phyloP scores from a whole-genome alignment of 441 rosid species.

The Syzygium syzygioides region DNA sequence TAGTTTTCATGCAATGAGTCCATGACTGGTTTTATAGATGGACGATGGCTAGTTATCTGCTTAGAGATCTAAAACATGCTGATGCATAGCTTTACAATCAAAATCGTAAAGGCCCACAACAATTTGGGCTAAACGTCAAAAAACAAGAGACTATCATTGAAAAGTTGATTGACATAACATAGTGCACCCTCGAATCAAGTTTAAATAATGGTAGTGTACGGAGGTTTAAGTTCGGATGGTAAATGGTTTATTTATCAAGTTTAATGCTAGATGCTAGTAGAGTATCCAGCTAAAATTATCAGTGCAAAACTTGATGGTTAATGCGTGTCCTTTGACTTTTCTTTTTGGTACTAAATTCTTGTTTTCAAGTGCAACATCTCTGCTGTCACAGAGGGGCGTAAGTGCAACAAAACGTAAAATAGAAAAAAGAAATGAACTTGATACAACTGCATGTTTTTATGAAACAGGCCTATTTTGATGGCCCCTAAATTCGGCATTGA shows the following conservation, averaged over 20 bases:
- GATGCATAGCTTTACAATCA: too few species aligned
- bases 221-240: background rate
- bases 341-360: too few species aligned
- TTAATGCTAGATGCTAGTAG: background rate
- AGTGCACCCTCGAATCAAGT: background rate
- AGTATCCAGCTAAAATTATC: background rate
- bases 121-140: too few species aligned
- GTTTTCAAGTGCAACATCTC: background rate
- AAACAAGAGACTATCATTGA: too few species aligned
- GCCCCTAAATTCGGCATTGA: conserved; percentile 79
- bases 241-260: too few species aligned
- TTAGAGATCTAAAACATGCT: too few species aligned
- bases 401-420: too few species aligned
- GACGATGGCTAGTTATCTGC: too few species aligned
- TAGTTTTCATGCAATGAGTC: too few species aligned
- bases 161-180: background rate
- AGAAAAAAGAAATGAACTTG: background rate
- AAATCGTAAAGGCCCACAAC: too few species aligned
- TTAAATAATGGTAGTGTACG: background rate
- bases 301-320: background rate
- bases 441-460: conserved; percentile 8
- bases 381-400: background rate
- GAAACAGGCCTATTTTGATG: conserved; percentile 80
- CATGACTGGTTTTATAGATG: too few species aligned
- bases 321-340: background rate